Evolutionary conservation across 805 yeast species (phyloP), one percentile per base, ranked within the genome.

Genomic region (Martiniozyma abietophila): DNA sequence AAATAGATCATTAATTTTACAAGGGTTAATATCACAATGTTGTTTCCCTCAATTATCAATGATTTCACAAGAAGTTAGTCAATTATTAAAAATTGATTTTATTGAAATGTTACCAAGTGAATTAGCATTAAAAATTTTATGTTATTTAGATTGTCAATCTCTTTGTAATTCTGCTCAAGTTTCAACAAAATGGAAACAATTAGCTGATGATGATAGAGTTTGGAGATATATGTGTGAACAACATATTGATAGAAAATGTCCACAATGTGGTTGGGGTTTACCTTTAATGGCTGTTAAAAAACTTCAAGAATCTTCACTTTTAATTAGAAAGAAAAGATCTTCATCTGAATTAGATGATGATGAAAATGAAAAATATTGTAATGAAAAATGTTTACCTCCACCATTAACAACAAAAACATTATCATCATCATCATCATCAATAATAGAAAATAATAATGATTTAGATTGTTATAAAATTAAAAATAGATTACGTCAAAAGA

Each of bases 171-270:
- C 97, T 0, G 94, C 96, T 0, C 94, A 81, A 59, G 98, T 92
- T 2, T 80, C 88, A 21, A 72, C 75, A 34, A 74, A 71, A 34
- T 92, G 98, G 98, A 77, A 83, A 53, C 62, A 64, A 37, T 62
- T 92, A 39, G 97, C 98, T 2, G 96, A 92, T 56, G 96, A 89
- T 53, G 97, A 92, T 51, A 62, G 94, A 32, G 96, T 92, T 3
- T 92, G 98, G 98, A 92, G 89, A 54, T 88, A 89, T 46, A 80
- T 92, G 86, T 92, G 98, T 53, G 95, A 86, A 54, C 98, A 92
- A 59, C 98, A 92, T 57, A 92, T 92, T 36, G 98, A 92, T 59
- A 70, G 94, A 40, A 92, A 92, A 57, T 92, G 98, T 61, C 95
- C 96, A 25, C 84, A 84, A 51, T 92, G 98, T 61, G 98, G 98